Evolutionary conservation across 2,329 filamentous ascomycete species (phyloP).

Genomic region (Aurifilum marmelostoma): DNA sequence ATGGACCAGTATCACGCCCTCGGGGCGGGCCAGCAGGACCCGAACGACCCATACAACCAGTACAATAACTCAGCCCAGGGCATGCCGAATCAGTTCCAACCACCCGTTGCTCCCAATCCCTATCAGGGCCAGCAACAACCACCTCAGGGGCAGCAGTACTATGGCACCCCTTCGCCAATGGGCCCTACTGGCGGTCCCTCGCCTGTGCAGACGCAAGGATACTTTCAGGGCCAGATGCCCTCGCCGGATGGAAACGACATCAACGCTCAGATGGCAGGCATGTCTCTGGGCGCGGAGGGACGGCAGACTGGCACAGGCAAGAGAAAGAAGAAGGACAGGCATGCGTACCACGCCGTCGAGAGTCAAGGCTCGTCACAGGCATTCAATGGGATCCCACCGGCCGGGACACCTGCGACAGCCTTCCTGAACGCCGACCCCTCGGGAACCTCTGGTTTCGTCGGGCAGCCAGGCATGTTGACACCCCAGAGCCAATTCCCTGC

Average conservation of each 20-base stretch:
- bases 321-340: slow-evolving; percentile 91
- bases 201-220: slow-evolving; percentile 35
- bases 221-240: slow-evolving; percentile 37
- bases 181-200: slow-evolving; percentile 39
- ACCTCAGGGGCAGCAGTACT: slow-evolving; percentile 45
- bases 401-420: slow-evolving; percentile 56
- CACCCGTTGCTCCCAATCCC: slow-evolving; percentile 55
- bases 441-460: slow-evolving; percentile 49
- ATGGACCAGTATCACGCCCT: slow-evolving; percentile 56
- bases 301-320: slow-evolving; percentile 54
- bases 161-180: slow-evolving; percentile 39
- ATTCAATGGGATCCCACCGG: slow-evolving; percentile 69
- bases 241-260: slow-evolving; percentile 47
- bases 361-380: slow-evolving; percentile 68
- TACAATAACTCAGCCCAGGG: slow-evolving; percentile 44
- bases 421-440: slow-evolving; percentile 62
- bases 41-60: slow-evolving; percentile 51
- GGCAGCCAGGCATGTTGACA: slow-evolving; percentile 43
- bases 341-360: slow-evolving; percentile 88
- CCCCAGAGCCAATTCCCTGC: slow-evolving; percentile 58
- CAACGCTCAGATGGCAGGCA: slow-evolving; percentile 75
- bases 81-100: slow-evolving; percentile 51
- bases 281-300: slow-evolving; percentile 65
- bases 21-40: slow-evolving; percentile 54
- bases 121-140: slow-evolving; percentile 51